Base-by-base conservation (phyloP, 164 flowering plant genomes). In the Aristolochia contorta region DNA sequence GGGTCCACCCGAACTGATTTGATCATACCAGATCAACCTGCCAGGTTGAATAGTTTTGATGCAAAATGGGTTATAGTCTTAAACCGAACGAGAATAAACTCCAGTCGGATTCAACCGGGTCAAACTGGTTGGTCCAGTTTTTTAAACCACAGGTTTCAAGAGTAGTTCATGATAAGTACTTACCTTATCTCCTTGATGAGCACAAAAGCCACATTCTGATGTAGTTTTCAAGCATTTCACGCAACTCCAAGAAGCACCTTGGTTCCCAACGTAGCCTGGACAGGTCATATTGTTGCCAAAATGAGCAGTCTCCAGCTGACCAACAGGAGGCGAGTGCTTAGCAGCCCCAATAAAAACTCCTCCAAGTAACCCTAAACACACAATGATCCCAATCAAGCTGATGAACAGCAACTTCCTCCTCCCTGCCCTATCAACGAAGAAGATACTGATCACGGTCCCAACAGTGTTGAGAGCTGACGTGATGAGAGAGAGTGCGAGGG, bases 391-490 rank as follows among this genome's bases (percentile, higher is more conserved):
- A 51, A 78, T 3, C 85, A 89, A 72, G 32, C 94, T 86, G 7
- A 75, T 10, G 14, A 93, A 57, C 79, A 89, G 76, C 67, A 89
- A n/a, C 64, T 71, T 78, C 59, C 83, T 79, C 76, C 98, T 78
- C 53, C 98, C 98, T 32, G 58, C 65, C 63, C 83, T 72, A 66
- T 93, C 98, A 1, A 93, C 84, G 54, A 76, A 77, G 5, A 20
- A 21, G 79, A 89, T 93, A 33, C 94, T 87, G 13, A 84, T 67
- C 21, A 93, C 59, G 18, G 94, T 61, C 41, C 98, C 97, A 23
- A 80, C n/a, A 0, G 83, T 83, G 63, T 93, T 93, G 15, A 93
- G 85, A 22, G 90, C 90, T 2, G 98, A 82, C 1, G 97, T 89
- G 30, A 87, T 67, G 8, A 93, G 85, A 30, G 98, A 93, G 0